phyloP scores from a whole-genome alignment of 352 stramenopile genomes.

The Phytophthora uliginosa region DNA sequence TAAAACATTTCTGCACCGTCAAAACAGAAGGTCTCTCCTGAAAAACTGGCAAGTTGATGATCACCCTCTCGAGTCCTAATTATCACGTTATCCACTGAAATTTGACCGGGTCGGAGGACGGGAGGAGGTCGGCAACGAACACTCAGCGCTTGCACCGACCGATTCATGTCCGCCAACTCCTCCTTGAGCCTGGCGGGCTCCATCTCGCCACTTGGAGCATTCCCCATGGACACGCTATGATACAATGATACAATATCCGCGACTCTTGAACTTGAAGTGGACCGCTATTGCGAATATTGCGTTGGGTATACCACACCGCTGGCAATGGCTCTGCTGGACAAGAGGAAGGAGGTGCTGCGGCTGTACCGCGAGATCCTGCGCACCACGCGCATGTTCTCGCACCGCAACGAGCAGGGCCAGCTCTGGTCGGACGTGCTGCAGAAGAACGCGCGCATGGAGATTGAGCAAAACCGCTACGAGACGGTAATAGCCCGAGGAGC shows the following conservation, averaged over 20 bases:
- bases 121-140: conserved; percentile 21
- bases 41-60: not conserved
- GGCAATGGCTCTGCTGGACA: conserved; percentile 54
- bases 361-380: conserved; percentile 87
- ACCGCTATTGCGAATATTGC: conserved; percentile 17
- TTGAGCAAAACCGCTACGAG: conserved; percentile 83
- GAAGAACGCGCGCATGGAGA: conserved; percentile 83
- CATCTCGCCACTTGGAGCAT: conserved; percentile 51
- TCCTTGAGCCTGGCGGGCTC: conserved; percentile 47
- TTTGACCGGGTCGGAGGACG: conserved; percentile 44
- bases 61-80: conserved; percentile 28
- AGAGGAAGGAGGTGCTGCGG: conserved; percentile 80
- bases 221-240: conserved; percentile 62
- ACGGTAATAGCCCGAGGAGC: conserved; percentile 39
- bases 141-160: conserved; percentile 39
- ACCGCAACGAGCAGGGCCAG: conserved; percentile 78
- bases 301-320: conserved; percentile 13
- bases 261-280: conserved; percentile 36
- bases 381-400: conserved; percentile 78
- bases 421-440: conserved; percentile 73
- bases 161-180: conserved; percentile 63
- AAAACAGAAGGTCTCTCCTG: not conserved
- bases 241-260: conserved; percentile 19
- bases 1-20: not conserved
- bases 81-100: conserved; percentile 32